Percentiles rank a stretch among this genome's conserved stretches.
Evolutionary conservation across 345 rosid species (phyloP).

Genomic region (Triadica sebifera): DNA sequence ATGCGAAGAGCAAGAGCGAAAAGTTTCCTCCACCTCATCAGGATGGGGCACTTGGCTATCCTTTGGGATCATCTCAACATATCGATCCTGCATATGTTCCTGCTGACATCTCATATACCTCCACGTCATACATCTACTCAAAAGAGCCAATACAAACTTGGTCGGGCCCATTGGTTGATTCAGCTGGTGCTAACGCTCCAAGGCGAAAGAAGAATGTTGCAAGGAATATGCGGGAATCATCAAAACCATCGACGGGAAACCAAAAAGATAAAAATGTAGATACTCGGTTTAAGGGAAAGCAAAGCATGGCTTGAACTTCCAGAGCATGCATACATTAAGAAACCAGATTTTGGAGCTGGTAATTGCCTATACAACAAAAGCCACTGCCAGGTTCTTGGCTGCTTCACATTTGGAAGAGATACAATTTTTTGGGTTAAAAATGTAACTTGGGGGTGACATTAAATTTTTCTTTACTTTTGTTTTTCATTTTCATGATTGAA

Average conservation of each 20-base stretch:
- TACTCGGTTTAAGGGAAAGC: conserved; percentile 22
- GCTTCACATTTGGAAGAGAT: conserved; percentile 1
- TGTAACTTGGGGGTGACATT: conserved; percentile 16
- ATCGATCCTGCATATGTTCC: conserved; percentile 47
- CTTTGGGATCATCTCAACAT: conserved; percentile 58
- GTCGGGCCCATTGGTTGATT: conserved; percentile 66
- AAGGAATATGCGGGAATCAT: conserved; percentile 33
- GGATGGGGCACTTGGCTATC: conserved; percentile 82
- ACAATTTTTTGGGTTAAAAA: conserved; percentile 2
- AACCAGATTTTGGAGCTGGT: conserved; percentile 3
- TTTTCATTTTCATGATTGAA: conserved; percentile 12
- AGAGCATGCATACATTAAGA: conserved; percentile 2
- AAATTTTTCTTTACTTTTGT: conserved; percentile 9
- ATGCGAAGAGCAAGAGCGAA: conserved; percentile 61
- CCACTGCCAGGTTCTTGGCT: conserved; percentile 8
- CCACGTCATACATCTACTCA: conserved; percentile 62
- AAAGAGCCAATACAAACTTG: conserved; percentile 69
- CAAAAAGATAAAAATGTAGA: conserved; percentile 39
- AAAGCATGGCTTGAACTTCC: conserved; percentile 11
- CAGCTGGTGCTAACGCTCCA: conserved; percentile 41
- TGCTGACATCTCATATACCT: conserved; percentile 63
- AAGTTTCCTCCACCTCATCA: conserved; percentile 84
- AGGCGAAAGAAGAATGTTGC: conserved; percentile 54
- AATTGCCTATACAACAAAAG: conserved; percentile 7
- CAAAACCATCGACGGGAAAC: conserved; percentile 36